Evolutionary conservation across 1,284 basidiomycete species (phyloP).

Genomic region (Fomitopsis pinicola): DNA sequence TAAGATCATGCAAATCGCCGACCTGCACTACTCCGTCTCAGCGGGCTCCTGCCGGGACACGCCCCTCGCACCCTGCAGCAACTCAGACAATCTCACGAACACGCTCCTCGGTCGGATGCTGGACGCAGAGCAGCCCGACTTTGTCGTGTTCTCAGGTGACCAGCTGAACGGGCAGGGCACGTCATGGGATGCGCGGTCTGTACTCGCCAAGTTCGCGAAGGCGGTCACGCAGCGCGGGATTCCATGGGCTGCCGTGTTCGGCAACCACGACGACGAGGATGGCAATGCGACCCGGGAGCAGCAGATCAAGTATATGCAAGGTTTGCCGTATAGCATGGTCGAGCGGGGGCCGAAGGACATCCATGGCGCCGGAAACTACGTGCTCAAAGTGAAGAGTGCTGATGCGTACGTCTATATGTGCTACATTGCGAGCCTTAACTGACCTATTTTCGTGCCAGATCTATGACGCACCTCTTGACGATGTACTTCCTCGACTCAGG

Average conservation of each 20-base stretch:
- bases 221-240: slow-evolving; percentile 74
- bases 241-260: slow-evolving; percentile 89
- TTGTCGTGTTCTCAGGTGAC: slow-evolving; percentile 87
- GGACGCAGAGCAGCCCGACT: slow-evolving; percentile 83
- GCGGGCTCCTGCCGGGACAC: slow-evolving; percentile 72
- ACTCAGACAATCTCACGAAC: slow-evolving; percentile 72
- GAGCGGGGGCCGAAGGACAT: slow-evolving; percentile 77
- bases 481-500: slow-evolving; percentile 95
- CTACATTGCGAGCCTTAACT: not conserved
- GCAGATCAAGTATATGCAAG: slow-evolving; percentile 71
- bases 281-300: slow-evolving; percentile 50
- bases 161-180: slow-evolving; percentile 86
- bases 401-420: slow-evolving; percentile 53
- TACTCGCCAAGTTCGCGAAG: slow-evolving; percentile 83
- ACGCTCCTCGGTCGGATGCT: slow-evolving; percentile 66
- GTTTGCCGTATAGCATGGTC: slow-evolving; percentile 82
- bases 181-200: slow-evolving; percentile 82
- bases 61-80: slow-evolving; percentile 44
- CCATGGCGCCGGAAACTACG: slow-evolving; percentile 85
- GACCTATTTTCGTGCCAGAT: slow-evolving; percentile 38
- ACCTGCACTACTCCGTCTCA: slow-evolving; percentile 83
- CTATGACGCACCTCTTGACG: slow-evolving; percentile 83
- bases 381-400: slow-evolving; percentile 71
- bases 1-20: slow-evolving; percentile 88
- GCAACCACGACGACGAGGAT: slow-evolving; percentile 88